A percentile compares a stretch with the other conserved stretches of the same genome.
phyloP scores from a whole-genome alignment of 768 basidiomycete species.

The Kwoniella mangroviensis region DNA sequence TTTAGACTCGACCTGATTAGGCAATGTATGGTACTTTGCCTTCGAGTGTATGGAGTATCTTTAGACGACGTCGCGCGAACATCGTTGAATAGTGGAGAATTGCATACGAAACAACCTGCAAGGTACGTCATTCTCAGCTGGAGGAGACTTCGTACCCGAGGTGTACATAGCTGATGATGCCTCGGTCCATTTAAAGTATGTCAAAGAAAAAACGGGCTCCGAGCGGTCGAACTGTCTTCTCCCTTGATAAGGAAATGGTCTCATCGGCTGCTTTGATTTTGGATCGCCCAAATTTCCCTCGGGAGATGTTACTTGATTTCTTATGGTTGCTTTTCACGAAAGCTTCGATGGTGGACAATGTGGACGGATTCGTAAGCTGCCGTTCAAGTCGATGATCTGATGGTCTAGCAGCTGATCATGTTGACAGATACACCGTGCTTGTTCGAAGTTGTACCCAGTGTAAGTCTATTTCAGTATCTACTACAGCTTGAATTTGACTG shows the following conservation, averaged over 20 bases:
- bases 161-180: background rate
- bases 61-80: conserved; percentile 23
- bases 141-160: no score
- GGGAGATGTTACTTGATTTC: conserved; percentile 38
- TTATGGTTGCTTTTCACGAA: conserved; percentile 44
- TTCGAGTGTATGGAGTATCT: conserved; percentile 38
- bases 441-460: conserved; percentile 24
- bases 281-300: conserved; percentile 4
- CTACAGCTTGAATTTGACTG: background rate
- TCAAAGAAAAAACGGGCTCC: conserved; percentile 25
- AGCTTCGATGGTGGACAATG: conserved; percentile 25
- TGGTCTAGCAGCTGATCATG: background rate
- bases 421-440: conserved; percentile 21
- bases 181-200: conserved; percentile 14
- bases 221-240: background rate
- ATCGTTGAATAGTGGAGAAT: conserved; percentile 6
- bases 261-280: conserved; percentile 24
- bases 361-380: conserved; percentile 39
- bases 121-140: conserved; percentile 17
- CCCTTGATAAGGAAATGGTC: conserved; percentile 28
- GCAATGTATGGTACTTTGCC: conserved; percentile 23
- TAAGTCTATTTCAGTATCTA: conserved; percentile 10
- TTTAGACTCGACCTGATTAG: conserved; percentile 22
- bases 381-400: background rate
- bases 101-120: conserved; percentile 29